Percentiles rank a stretch among this genome's conserved stretches.
phyloP scores from a whole-genome alignment of 257 asterid species.

The Fraxinus quadrangulata region DNA sequence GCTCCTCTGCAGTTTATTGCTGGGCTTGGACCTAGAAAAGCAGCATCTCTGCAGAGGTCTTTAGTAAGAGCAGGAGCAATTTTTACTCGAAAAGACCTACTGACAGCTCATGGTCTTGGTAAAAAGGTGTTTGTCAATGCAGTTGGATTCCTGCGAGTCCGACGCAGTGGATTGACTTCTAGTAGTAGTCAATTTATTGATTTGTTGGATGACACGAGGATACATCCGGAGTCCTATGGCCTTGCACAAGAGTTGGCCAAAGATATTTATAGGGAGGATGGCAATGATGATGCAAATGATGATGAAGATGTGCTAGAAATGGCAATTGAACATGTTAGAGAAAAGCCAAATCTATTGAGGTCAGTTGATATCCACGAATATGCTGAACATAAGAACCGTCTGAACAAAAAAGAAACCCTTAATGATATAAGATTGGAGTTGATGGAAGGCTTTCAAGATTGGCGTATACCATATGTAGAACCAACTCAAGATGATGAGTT shows the following conservation, averaged over 20 bases:
- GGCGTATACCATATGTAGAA: constrained; percentile 68
- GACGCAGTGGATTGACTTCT: constrained; percentile 85
- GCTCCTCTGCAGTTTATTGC: constrained; percentile 90
- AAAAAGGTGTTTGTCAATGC: constrained; percentile 91
- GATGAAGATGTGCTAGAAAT: constrained; percentile 87
- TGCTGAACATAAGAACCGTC: constrained; percentile 61
- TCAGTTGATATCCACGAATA: constrained; percentile 66
- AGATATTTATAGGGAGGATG: constrained; percentile 78
- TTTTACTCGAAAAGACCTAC: constrained; percentile 78
- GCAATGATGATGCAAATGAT: constrained; percentile 68
- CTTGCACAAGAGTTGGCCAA: constrained; percentile 92
- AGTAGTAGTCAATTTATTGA: constrained; percentile 84
- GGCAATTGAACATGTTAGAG: constrained; percentile 93
- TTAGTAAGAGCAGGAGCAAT: constrained; percentile 84
- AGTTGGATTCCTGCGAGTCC: constrained; percentile 83
- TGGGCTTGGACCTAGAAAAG: constrained; percentile 96
- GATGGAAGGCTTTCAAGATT: constrained; percentile 93
- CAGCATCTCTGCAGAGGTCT: constrained; percentile 84
- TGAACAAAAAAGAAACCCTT: constrained; percentile 76
- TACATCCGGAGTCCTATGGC: constrained; percentile 87
- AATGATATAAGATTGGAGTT: constrained; percentile 79
- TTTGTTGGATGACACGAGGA: constrained; percentile 90
- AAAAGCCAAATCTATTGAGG: constrained; percentile 76
- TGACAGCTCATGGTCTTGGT: constrained; percentile 79
- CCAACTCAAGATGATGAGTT: constrained; percentile 89